phyloP scores from a whole-genome alignment of 2,329 filamentous ascomycete genomes.

The Curvularia verruculosa region DNA sequence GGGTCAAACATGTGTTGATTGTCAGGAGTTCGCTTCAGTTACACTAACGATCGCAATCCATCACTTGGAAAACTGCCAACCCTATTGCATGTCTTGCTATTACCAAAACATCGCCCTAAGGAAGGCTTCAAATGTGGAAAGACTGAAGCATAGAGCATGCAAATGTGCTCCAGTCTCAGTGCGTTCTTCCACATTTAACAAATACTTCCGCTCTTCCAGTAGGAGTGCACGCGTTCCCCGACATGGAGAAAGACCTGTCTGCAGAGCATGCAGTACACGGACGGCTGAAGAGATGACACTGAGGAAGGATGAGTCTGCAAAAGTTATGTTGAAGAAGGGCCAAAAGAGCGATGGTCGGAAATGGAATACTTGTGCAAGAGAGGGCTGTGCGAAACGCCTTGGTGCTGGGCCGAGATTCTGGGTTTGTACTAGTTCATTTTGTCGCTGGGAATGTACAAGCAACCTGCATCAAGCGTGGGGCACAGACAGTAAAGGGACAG shows the following conservation, averaged over 20 bases:
- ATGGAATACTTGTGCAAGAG: constrained; percentile 18
- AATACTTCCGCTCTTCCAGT: neutral
- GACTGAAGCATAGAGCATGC: constrained; percentile 14
- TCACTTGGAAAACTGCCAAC: constrained; percentile 30
- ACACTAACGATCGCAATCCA: constrained; percentile 15
- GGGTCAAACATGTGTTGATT: constrained; percentile 30
- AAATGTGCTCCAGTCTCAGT: constrained; percentile 19
- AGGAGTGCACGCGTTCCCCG: neutral
- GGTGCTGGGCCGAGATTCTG: constrained; percentile 33
- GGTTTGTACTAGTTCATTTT: constrained; percentile 21
- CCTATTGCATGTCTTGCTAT: constrained; percentile 36
- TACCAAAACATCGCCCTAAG: constrained; percentile 3
- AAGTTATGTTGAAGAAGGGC: constrained; percentile 22
- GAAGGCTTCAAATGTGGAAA: neutral
- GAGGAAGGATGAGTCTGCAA: constrained; percentile 18
- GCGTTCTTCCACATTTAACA: constrained; percentile 4
- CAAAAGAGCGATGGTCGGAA: constrained; percentile 7
- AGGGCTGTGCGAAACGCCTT: constrained; percentile 17
- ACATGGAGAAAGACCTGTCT: constrained; percentile 13
- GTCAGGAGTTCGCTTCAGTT: constrained; percentile 13
- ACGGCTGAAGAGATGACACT: constrained; percentile 12
- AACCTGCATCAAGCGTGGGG: constrained; percentile 21
- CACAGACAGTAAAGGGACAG: neutral
- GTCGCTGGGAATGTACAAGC: constrained; percentile 25
- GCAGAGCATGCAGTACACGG: constrained; percentile 20